Base-by-base conservation (phyloP, 306 rosid genomes). In the Cucurbita maxima region DNA sequence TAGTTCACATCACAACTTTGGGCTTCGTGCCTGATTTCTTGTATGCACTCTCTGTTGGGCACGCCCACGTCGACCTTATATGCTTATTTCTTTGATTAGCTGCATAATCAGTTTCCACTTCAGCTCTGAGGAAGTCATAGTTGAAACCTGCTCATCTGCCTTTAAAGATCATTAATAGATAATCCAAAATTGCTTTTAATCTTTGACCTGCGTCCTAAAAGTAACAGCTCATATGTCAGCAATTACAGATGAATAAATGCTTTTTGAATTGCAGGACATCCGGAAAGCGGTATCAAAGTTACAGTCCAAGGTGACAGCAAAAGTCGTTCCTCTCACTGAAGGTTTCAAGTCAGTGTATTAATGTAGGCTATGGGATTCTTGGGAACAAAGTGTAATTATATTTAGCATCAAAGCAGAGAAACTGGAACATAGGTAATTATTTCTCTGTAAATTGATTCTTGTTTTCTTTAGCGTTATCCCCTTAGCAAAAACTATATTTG, bases 281-380 rank as follows among this genome's bases (percentile, higher is more conserved):
- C 94, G 84, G 38, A 87, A 86, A 78, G 97, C 98, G 34, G 87
- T 78, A 9, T 81, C 96, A 56, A 87, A 84, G 86, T 80, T 94
- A 78, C 95, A 94, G 87, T 81, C 96, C 20, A 90, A 78, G 80
- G 68, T 89, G 2, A 82, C 95, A 0, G 95, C 94, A 0, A 94
- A 94, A 71, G 97, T 94, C 82, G 86, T 87, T 76, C 89, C 97
- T 73, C 88, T 94, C 19, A 88, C 95, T 57, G 92, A 94, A 85
- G 97, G 98, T 45, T 90, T 94, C 83, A 94, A 87, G 81, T 87
- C 97, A 50, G 37, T 75, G 79, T 79, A 88, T 79, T 15, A 47
- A 25, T 68, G 20, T 68, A 22, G 73, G 73, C 18, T 68, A 45
- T 45, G 40, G 43, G 43, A 12, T 68, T 20, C 19, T 7, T 45